A percentile compares a stretch with the other conserved stretches of the same genome.
phyloP scores from a whole-genome alignment of 2,329 filamentous ascomycete species.

The Cordyceps javanica region DNA sequence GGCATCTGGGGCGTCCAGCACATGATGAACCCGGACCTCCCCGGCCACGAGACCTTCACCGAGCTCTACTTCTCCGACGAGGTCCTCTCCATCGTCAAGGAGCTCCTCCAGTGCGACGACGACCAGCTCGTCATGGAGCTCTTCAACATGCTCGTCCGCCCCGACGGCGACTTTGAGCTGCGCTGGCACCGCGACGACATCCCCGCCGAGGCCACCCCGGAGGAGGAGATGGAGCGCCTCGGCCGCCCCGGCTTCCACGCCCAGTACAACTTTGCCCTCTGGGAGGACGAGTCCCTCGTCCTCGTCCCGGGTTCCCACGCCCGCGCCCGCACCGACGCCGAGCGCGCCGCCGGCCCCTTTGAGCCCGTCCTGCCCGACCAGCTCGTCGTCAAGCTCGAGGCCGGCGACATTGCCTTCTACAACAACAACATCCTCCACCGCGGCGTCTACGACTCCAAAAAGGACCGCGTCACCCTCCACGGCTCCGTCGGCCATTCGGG shows the following conservation, averaged over 20 bases:
- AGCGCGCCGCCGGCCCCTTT: conserved; percentile 62
- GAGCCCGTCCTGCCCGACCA: conserved; percentile 57
- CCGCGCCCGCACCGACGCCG: conserved; percentile 61
- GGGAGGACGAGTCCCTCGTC: conserved; percentile 65
- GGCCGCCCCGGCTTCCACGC: conserved; percentile 61
- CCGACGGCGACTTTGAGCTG: conserved; percentile 64
- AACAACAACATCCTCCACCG: conserved; percentile 83
- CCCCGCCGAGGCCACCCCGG: conserved; percentile 53
- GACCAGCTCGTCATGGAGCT: conserved; percentile 77
- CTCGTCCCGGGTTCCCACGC: conserved; percentile 72
- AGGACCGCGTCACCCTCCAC: conserved; percentile 65
- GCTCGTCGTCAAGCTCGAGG: conserved; percentile 56
- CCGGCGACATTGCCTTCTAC: conserved; percentile 81
- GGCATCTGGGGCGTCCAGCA: conserved; percentile 91
- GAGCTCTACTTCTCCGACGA: conserved; percentile 64
- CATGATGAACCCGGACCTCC: conserved; percentile 67
- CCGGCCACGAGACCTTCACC: conserved; percentile 56
- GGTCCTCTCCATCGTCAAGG: conserved; percentile 56
- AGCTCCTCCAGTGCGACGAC: conserved; percentile 51
- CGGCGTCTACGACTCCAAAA: conserved; percentile 54
- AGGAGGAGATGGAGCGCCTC: conserved; percentile 61
- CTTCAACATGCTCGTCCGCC: conserved; percentile 77
- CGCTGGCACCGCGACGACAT: conserved; percentile 87
- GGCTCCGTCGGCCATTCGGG: conserved; percentile 60
- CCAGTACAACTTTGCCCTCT: conserved; percentile 83